These are phyloP conservation scores for Leccinum uliginosum DNA, from an alignment of 768 basidiomycete genomes.

Conservation along the genomic window DNA sequence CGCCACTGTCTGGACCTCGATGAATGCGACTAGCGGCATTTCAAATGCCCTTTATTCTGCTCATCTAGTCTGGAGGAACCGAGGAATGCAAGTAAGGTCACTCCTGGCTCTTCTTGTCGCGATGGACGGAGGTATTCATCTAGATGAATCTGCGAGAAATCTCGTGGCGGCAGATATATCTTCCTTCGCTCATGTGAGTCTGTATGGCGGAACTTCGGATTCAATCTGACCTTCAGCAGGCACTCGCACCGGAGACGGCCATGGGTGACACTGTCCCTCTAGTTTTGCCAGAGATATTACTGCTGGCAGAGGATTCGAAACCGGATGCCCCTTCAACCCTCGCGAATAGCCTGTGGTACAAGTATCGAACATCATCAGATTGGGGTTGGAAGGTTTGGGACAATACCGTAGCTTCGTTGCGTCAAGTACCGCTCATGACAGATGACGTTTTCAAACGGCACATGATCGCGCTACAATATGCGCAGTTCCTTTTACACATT, in stretches of 20 bases:
- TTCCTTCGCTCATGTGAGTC: conserved; percentile 56
- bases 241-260: conserved; percentile 37
- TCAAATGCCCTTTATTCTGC: conserved; percentile 56
- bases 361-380: conserved; percentile 65
- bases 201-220: background rate
- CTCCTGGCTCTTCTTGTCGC: conserved; percentile 61
- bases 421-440: conserved; percentile 59
- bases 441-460: conserved; percentile 43
- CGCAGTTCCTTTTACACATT: conserved; percentile 64
- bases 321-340: conserved; percentile 63
- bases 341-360: conserved; percentile 78
- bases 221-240: conserved; percentile 23
- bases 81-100: conserved; percentile 61
- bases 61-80: conserved; percentile 58
- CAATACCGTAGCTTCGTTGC: conserved; percentile 70
- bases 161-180: conserved; percentile 57
- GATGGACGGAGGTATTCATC: conserved; percentile 57
- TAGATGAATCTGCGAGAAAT: conserved; percentile 53
- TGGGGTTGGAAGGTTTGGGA: conserved; percentile 88
- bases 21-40: conserved; percentile 57
- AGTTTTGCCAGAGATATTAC: conserved; percentile 57
- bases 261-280: conserved; percentile 33
- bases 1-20: conserved; percentile 72
- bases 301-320: conserved; percentile 56
- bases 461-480: conserved; percentile 61